Conservation (phyloP, 2,329 filamentous ascomycete genomes). For the Phaeophleospora eucalypticola region DNA sequence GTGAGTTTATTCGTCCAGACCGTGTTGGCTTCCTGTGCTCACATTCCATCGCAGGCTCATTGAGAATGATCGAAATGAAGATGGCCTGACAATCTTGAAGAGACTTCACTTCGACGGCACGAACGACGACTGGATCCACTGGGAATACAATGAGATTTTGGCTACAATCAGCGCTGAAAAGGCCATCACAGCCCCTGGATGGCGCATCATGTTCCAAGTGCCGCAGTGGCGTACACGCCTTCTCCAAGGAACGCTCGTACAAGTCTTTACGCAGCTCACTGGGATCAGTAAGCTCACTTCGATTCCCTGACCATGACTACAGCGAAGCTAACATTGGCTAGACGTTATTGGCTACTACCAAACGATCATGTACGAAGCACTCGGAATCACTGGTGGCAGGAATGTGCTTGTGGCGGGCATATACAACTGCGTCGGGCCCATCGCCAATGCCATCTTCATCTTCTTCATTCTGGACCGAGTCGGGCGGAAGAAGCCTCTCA, state of each 20-base stretch:
- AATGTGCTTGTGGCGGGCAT: slow-evolving; percentile 56
- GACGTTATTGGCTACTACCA: slow-evolving; percentile 62
- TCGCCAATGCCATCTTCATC: slow-evolving; percentile 59
- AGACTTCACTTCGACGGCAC: slow-evolving; percentile 53
- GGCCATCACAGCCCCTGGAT: slow-evolving; percentile 50
- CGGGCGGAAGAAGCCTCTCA: slow-evolving; percentile 49
- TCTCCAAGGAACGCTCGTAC: slow-evolving; percentile 57
- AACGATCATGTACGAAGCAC: slow-evolving; percentile 54
- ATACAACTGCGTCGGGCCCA: slow-evolving; percentile 57
- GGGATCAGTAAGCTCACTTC: slow-evolving; percentile 48
- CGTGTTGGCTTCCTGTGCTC: not conserved
- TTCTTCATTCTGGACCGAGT: slow-evolving; percentile 53
- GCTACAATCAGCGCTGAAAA: slow-evolving; percentile 59
- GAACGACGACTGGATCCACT: slow-evolving; percentile 56
- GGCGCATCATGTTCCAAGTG: slow-evolving; percentile 55
- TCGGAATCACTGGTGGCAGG: slow-evolving; percentile 53
- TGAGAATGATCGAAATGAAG: slow-evolving; percentile 25
- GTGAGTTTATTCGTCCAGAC: not conserved
- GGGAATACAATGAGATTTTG: slow-evolving; percentile 58
- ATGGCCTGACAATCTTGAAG: slow-evolving; percentile 26
- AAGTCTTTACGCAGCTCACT: slow-evolving; percentile 64
- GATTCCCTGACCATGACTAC: too few relatives aligned
- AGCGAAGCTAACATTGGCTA: too few relatives aligned
- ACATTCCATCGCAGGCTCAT: slow-evolving; percentile 16
- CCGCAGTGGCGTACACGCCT: slow-evolving; percentile 59